Percentiles rank a stretch among this genome's conserved stretches.
Conservation (phyloP, 495 filamentous ascomycete species). For the Podospora pseudoanserina region DNA sequence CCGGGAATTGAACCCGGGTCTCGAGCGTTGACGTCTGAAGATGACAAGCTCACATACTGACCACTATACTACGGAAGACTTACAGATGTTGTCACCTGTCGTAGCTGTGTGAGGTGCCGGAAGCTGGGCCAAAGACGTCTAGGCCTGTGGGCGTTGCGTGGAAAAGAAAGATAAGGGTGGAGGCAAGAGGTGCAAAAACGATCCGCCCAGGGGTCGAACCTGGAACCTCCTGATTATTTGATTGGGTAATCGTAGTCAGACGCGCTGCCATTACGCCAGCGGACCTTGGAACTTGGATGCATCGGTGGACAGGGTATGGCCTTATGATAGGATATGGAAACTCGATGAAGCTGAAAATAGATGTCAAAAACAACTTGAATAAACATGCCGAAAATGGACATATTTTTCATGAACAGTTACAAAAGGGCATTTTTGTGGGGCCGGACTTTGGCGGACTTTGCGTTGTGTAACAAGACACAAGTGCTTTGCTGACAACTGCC, state of each 20-base stretch:
- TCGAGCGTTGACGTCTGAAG: not conserved
- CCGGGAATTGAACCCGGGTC: constrained; percentile 6
- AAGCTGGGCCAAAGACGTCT: not conserved
- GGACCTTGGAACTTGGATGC: not conserved
- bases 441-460: not conserved
- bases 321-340: not conserved
- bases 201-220: constrained; percentile 6
- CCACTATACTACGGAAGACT: constrained; percentile 6
- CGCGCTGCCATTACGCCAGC: constrained; percentile 5
- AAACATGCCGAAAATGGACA: not conserved
- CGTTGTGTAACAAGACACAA: not conserved
- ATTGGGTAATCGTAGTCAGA: constrained; percentile 1
- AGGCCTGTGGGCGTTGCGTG: not conserved
- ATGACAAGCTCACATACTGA: constrained; percentile 7
- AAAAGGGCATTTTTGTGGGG: not conserved
- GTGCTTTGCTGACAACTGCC: not conserved
- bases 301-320: not conserved
- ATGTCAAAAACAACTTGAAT: not conserved
- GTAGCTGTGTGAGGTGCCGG: not conserved
- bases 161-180: not conserved
- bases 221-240: constrained; percentile 4
- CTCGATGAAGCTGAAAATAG: not conserved
- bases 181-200: not conserved
- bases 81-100: not conserved
- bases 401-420: not conserved